phyloP scores from a whole-genome alignment of 1,284 basidiomycete species.

The Trichosporon coremiiforme region DNA sequence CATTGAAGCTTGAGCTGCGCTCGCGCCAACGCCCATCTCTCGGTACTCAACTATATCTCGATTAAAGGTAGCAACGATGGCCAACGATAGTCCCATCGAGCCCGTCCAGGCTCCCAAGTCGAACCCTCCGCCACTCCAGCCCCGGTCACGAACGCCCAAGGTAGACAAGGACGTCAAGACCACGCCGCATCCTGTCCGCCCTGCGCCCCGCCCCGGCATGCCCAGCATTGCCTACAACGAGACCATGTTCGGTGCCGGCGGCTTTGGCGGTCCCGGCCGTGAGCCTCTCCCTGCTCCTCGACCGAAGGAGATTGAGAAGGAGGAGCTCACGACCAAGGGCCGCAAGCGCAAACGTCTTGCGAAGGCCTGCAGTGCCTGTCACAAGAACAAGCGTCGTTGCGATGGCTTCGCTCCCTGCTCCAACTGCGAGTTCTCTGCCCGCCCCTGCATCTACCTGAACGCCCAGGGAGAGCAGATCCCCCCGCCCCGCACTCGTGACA shows the following conservation, averaged over 20 bases:
- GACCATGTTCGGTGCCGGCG: conserved; percentile 27
- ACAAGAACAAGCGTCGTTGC: conserved; percentile 60
- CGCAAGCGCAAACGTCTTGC: conserved; percentile 55
- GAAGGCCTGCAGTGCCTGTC: conserved; percentile 56
- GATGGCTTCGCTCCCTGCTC: conserved; percentile 60
- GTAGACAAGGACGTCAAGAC: conserved; percentile 20
- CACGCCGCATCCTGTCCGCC: conserved; percentile 24
- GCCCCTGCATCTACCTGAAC: conserved; percentile 57
- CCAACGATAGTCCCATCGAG: background rate
- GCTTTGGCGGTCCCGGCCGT: background rate
- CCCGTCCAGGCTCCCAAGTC: conserved; percentile 17
- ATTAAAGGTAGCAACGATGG: background rate
- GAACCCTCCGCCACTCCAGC: conserved; percentile 25
- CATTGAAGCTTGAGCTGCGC: background rate
- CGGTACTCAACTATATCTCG: background rate
- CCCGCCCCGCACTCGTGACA: conserved; percentile 52
- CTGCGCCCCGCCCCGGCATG: conserved; percentile 19
- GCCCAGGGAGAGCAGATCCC: conserved; percentile 55
- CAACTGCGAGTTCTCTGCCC: conserved; percentile 60
- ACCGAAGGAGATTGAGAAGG: conserved; percentile 37
- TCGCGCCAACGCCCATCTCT: background rate
- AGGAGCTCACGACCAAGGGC: conserved; percentile 56
- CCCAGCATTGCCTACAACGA: conserved; percentile 26
- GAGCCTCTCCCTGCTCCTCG: conserved; percentile 21
- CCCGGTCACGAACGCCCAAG: conserved; percentile 27